Evolutionary conservation across 768 basidiomycete species (phyloP), one percentile per base, ranked within the genome.

Genomic region (Hericium erinaceus): DNA sequence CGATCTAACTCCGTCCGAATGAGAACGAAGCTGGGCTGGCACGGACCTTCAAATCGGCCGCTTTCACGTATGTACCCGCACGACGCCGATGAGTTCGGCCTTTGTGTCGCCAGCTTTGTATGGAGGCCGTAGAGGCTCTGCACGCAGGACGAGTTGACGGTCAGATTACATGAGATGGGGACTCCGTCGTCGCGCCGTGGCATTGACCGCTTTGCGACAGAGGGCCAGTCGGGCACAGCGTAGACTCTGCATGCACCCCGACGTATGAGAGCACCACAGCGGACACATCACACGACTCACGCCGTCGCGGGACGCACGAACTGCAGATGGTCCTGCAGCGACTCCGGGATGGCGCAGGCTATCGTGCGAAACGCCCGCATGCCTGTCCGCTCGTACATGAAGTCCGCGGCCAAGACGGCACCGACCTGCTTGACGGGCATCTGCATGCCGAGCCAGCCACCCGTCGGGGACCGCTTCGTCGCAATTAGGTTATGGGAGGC

Each of bases 401-500:
- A 64, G 7, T 65, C 48, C 2, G 64, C 56, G 51, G 57, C 51
- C 33, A 65, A 58, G 11, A 64, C 51, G 3, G 24, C 41, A 38
- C 64, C 58, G 8, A 61, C 65, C 28, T 59, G 50, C 22, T 50
- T 37, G 20, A 61, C 58, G 16, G 57, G 40, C n/a, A 64, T 39
- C 4, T 48, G 39, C 48, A 63, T 18, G 6, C 40, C 20, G 11
- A 76, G 55, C 74, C 73, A 75, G 55, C 63, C 64, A 1, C 62
- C 60, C 9, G 60, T 51, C 11, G 61, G 61, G 3, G 64, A 57
- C 44, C 52, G n/a, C 11, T 41, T 56, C 38, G 40, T 48, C 10
- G 61, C n/a, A n/a, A 41, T 60, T 7, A 63, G 15, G 38, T 60
- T 60, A n/a, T 63, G 52, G 5, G 46, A 38, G 6, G 49, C n/a